phyloP scores from a whole-genome alignment of 129 eudicot species.

The Tagetes erecta region DNA sequence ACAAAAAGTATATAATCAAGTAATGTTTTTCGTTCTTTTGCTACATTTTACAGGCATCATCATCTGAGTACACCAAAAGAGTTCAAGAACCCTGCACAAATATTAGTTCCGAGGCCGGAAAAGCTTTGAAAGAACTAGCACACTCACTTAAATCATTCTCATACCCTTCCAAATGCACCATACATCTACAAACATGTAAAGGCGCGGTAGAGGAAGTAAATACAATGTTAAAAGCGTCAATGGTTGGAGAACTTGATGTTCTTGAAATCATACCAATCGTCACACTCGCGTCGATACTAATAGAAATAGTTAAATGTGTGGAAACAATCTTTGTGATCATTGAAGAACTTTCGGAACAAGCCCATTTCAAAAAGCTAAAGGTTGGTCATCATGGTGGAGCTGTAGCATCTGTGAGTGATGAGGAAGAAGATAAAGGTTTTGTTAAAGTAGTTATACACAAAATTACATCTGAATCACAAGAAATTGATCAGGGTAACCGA shows the following conservation, averaged over 20 bases:
- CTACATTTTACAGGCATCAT: slow-evolving; percentile 34
- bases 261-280: slow-evolving; percentile 42
- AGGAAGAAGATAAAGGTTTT: slow-evolving; percentile 12
- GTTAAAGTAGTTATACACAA: slow-evolving; percentile 20
- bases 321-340: slow-evolving; percentile 42
- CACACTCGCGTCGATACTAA: slow-evolving; percentile 42
- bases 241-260: slow-evolving; percentile 31
- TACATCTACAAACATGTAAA: slow-evolving; percentile 42
- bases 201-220: slow-evolving; percentile 46
- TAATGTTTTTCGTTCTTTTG: no score
- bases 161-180: slow-evolving; percentile 33
- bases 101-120: slow-evolving; percentile 53
- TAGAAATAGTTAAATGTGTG: slow-evolving; percentile 42
- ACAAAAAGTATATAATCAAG: no score
- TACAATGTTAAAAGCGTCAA: slow-evolving; percentile 29
- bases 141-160: slow-evolving; percentile 33
- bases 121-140: slow-evolving; percentile 62
- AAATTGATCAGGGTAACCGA: background rate
- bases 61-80: slow-evolving; percentile 38
- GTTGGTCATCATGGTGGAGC: background rate
- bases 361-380: slow-evolving; percentile 38
- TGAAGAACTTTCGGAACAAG: slow-evolving; percentile 44
- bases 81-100: slow-evolving; percentile 51
- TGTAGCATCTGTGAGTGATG: background rate
- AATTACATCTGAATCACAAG: background rate